A percentile compares a stretch with the other conserved stretches of the same genome.
Conservation (phyloP, 306 rosid species). For the Lathyrus oleraceus region DNA sequence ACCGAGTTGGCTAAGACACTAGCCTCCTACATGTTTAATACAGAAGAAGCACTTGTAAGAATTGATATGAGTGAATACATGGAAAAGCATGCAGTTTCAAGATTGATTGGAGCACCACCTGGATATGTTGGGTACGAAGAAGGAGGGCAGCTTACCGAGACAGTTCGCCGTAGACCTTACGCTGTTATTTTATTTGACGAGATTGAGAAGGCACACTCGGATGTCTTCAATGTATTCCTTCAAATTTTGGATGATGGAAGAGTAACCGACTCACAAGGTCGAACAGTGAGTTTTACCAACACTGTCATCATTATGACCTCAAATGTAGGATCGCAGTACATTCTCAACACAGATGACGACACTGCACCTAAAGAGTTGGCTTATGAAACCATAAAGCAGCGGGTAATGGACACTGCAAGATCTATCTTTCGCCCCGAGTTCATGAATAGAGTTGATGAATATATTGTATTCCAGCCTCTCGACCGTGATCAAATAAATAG, state of each 20-base stretch:
- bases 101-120: conserved; percentile 98
- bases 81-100: conserved; percentile 97
- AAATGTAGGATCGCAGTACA: conserved; percentile 95
- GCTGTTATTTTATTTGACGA: conserved; percentile 91
- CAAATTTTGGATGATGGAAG: conserved; percentile 94
- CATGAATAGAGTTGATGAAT: conserved; percentile 95
- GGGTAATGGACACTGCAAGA: conserved; percentile 93
- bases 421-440: conserved; percentile 89
- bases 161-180: conserved; percentile 87
- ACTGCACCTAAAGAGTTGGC: conserved; percentile 39
- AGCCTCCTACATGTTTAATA: conserved; percentile 87
- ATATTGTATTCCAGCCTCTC: conserved; percentile 94
- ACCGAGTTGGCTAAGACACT: conserved; percentile 96
- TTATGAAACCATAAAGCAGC: conserved; percentile 81
- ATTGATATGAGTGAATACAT: conserved; percentile 98
- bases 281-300: conserved; percentile 90
- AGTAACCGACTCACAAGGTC: conserved; percentile 94
- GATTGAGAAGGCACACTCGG: conserved; percentile 92
- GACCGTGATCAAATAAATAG: conserved; percentile 76
- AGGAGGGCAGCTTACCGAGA: conserved; percentile 93
- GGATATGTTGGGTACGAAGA: conserved; percentile 99
- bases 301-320: conserved; percentile 96
- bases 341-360: conserved; percentile 60
- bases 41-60: conserved; percentile 94
- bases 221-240: conserved; percentile 89